Evolutionary conservation across 169 alveolate genomes (phyloP), one percentile per base, ranked within the genome.

Genomic region (Babesia ovata): DNA sequence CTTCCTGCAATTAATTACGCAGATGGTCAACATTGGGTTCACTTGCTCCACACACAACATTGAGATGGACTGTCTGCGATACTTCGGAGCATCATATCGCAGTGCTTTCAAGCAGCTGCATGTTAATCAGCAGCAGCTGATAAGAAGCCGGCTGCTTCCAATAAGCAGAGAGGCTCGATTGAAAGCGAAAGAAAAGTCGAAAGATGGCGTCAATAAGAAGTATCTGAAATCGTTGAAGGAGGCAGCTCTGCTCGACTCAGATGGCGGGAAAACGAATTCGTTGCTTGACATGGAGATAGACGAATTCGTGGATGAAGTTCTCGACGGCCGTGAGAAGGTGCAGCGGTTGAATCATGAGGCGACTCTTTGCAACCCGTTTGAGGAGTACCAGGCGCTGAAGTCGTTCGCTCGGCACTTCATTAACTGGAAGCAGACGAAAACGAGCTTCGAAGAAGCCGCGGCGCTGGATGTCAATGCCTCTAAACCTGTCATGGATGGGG

Each of bases 281-380:
- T 22, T 69, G 24, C 54, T 59, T 39, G 71, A 54, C 28, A 50
- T 81, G 63, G 73, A 70, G 58, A 65, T 72, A 13, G 81, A 81
- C 36, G 85, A 81, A 45, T 81, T 81, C 54, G 67, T 81, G 19
- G 72, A 71, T 58, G 88, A 81, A 70, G 79, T 81, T 28, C 67
- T 81, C 29, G 71, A 63, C 60, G 77, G 88, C 17, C 48, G 88
- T 0, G 45, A 46, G n/a, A 54, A 81, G 66, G 39, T 72, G 29
- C 54, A 58, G 19, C 24, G 29, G 26, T n/a, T 17, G 26, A 46
- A 70, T 4, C 45, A 49, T 26, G 78, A 81, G 13, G 79, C 24
- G 24, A 44, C 62, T 17, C 60, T 69, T 16, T 59, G 62, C 66
- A 72, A 72, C 57, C 77, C 67, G 16, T 81, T 50, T 62, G 88